Evolutionary conservation across 805 yeast species (phyloP), one percentile per base, ranked within the genome.

Genomic region (Hanseniaspora pseudoguilliermondii): DNA sequence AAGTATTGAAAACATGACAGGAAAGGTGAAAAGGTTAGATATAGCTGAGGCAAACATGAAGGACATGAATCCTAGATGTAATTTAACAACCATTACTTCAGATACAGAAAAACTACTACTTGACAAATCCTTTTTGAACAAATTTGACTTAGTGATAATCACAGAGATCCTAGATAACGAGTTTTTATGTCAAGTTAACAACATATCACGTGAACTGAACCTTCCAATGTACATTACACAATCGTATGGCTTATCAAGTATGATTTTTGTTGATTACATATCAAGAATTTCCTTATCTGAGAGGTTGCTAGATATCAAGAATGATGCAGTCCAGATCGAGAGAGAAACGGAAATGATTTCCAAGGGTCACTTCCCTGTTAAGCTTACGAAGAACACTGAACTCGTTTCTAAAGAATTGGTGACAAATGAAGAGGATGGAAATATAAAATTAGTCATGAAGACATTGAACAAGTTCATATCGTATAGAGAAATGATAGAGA

Each of bases 11-110:
- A 21, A 32, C 15, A 7, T 49, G 5, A 54, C 20, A 20, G 95
- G 93, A 1, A 51, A 25, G n/a, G 32, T 43, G 34, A 59, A 61
- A 48, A 80, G 84, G 62, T 73, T 81, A 1, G 79, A 76, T 3
- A 77, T 81, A 1, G 79, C 85, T 1, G 65, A 73, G 32, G 67
- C 71, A 2, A 73, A 82, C 51, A 79, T 91, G 41, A 76, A 74
- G 61, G 87, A 86, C 20, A 75, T 93, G 68, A 93, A 93, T 64
- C 86, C 86, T 11, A 73, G 96, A 58, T 97, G 90, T 18, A 71
- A 74, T 2, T 67, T 91, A 16, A 61, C 73, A 1, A 18, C 38
- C 1, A 13, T 51, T 5, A 72, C 73, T 40, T 76, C 76, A 53
- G 69, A 73, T 0, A 62, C 60, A 0, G 57, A 68, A 1, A 61